Evolutionary conservation across 2,329 filamentous ascomycete species (phyloP).

Genomic region (Fusarium metavorans): DNA sequence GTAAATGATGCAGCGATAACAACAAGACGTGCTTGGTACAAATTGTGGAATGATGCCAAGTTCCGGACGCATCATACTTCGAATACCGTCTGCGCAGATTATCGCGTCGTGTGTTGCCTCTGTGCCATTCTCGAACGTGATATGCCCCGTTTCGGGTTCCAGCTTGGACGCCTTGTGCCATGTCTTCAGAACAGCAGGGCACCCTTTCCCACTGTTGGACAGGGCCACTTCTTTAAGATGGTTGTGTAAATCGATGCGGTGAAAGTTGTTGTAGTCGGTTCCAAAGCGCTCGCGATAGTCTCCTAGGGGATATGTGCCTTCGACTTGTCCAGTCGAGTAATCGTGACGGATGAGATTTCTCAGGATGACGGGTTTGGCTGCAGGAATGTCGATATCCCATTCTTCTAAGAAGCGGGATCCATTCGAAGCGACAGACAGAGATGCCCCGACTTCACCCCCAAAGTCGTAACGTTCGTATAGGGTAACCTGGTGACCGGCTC

Average conservation of each 20-base stretch:
- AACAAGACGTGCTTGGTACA: conserved; percentile 65
- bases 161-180: conserved; percentile 65
- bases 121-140: conserved; percentile 61
- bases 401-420: conserved; percentile 72
- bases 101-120: conserved; percentile 65
- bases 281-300: conserved; percentile 73
- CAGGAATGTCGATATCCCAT: conserved; percentile 70
- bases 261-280: conserved; percentile 73
- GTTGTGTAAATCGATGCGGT: conserved; percentile 71
- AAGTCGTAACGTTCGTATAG: conserved; percentile 74
- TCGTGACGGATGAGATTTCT: conserved; percentile 72
- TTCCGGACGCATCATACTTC: conserved; percentile 66
- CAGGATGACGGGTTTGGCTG: conserved; percentile 71
- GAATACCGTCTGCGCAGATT: conserved; percentile 72
- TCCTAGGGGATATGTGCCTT: conserved; percentile 67
- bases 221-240: conserved; percentile 70
- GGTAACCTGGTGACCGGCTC: conserved; percentile 58
- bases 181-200: conserved; percentile 62
- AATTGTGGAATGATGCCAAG: conserved; percentile 67
- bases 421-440: conserved; percentile 72
- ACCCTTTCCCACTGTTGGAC: conserved; percentile 62
- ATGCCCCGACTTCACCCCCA: conserved; percentile 73
- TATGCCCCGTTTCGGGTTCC: conserved; percentile 49
- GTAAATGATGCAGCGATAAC: conserved; percentile 70
- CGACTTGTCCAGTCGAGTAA: conserved; percentile 71